phyloP scores from a whole-genome alignment of 768 basidiomycete genomes.

The Cystofilobasidium capitatum region DNA sequence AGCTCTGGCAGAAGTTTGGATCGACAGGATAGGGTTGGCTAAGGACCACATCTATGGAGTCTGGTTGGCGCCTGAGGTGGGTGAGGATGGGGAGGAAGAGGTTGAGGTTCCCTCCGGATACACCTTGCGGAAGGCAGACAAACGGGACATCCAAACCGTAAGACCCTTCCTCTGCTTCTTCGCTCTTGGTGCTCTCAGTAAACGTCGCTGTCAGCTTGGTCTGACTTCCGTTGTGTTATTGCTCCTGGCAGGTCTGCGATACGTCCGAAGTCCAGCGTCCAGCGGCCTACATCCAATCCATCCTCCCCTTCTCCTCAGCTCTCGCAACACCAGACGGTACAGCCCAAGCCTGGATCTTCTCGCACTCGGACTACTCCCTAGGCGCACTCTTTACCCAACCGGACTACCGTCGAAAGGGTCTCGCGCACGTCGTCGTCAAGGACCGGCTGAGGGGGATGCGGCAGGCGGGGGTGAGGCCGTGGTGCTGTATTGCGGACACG shows the following conservation, averaged over 20 bases:
- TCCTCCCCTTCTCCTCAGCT: slow-evolving; percentile 10
- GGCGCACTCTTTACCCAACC: slow-evolving; percentile 2
- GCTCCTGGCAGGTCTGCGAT: slow-evolving; percentile 6
- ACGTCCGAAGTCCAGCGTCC: slow-evolving; percentile 10
- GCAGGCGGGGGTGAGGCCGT: background rate
- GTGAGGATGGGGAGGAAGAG: background rate
- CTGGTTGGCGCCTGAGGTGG: slow-evolving; percentile 1
- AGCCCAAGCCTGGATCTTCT: slow-evolving; percentile 1
- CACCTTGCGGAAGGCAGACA: background rate
- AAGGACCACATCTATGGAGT: background rate
- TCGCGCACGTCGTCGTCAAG: slow-evolving; percentile 3
- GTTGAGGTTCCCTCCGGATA: background rate
- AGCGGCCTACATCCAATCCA: background rate
- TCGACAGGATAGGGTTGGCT: background rate
- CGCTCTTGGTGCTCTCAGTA: background rate
- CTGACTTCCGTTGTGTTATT: background rate
- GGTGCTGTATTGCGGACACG: background rate
- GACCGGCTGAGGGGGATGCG: background rate
- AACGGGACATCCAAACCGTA: background rate
- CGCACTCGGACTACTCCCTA: slow-evolving; percentile 8
- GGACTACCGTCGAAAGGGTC: background rate
- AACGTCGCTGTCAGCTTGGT: background rate
- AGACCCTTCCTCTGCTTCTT: too few species aligned
- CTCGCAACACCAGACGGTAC: background rate
- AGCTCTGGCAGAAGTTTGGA: slow-evolving; percentile 4